These are phyloP conservation scores for Quercus tomentella DNA, from an alignment of 331 rosid genomes.

Conservation along the genomic window DNA sequence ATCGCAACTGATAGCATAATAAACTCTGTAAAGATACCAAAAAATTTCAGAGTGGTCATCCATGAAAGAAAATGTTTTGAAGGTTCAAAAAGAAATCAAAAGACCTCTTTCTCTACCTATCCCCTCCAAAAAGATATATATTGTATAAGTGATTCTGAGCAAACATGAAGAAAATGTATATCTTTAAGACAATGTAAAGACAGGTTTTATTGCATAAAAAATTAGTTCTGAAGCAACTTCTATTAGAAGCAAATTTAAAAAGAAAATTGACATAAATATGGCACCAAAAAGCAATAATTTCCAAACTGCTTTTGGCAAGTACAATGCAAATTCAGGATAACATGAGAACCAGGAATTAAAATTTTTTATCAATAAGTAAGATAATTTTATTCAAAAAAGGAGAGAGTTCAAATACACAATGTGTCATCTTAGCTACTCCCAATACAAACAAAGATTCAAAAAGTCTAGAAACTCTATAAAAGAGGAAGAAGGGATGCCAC, in stretches of 20 bases:
- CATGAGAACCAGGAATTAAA: not conserved
- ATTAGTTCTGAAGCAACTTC: too few relatives aligned
- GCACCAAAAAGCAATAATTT: not conserved
- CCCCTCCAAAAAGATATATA: not conserved
- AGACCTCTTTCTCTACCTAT: not conserved
- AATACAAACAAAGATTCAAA: too few relatives aligned
- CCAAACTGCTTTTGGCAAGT: not conserved
- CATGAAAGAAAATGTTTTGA: not conserved
- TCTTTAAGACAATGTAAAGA: not conserved
- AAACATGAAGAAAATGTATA: not conserved
- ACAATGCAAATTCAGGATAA: not conserved
- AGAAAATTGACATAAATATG: too few relatives aligned
- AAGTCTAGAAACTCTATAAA: too few relatives aligned
- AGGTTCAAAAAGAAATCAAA: not conserved
- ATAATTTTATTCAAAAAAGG: too few relatives aligned
- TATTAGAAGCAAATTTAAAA: too few relatives aligned
- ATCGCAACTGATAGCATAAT: constrained; percentile 7
- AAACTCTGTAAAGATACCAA: not conserved
- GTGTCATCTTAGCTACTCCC: too few relatives aligned
- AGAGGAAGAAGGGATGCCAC: too few relatives aligned
- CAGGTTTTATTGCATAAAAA: too few relatives aligned
- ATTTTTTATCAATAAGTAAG: not conserved
- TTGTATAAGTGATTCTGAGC: not conserved
- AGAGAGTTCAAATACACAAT: too few relatives aligned
- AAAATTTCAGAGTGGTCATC: not conserved